These are phyloP conservation scores for Gossypium longicalyx DNA, from an alignment of 345 rosid genomes.

Conservation along the genomic window DNA sequence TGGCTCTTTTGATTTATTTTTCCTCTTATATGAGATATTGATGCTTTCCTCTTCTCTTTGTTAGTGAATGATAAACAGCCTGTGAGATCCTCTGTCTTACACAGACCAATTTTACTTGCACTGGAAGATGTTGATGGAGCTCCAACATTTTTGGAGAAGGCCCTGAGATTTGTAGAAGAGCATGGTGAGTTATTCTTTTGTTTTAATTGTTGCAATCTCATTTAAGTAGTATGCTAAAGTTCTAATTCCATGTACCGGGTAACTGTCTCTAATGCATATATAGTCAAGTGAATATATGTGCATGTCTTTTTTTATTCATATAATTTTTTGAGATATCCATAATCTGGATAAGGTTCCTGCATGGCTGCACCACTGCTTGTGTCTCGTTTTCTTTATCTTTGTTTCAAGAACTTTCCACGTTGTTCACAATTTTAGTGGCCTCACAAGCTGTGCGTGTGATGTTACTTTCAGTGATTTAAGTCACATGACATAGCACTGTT, in stretches of 20 bases:
- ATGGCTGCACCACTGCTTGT: not conserved
- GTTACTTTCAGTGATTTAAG: not conserved
- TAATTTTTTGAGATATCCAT: not conserved
- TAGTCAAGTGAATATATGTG: not conserved
- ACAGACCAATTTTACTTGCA: constrained; percentile 89
- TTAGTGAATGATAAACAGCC: constrained; percentile 61
- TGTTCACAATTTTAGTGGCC: constrained; percentile 1
- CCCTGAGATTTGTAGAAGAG: constrained; percentile 85
- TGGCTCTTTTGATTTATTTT: not conserved
- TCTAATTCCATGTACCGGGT: not conserved
- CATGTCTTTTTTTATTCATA: not conserved
- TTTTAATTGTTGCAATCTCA: constrained; percentile 8
- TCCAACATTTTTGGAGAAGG: constrained; percentile 98
- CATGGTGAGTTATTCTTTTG: constrained; percentile 50
- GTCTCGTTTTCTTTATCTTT: constrained; percentile 1
- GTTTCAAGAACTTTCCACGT: not conserved
- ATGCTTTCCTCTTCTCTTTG: constrained; percentile 19
- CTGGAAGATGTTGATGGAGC: constrained; percentile 94
- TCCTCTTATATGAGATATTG: not conserved
- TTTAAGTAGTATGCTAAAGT: not conserved
- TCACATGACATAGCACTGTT: not conserved
- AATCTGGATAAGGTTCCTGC: not conserved
- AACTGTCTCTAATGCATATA: not conserved
- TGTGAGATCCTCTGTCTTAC: constrained; percentile 49
- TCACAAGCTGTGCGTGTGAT: not conserved